Evolutionary conservation across 1,139 yeast genomes (phyloP), one percentile per base, ranked within the genome.

Genomic region (Candida sp.): DNA sequence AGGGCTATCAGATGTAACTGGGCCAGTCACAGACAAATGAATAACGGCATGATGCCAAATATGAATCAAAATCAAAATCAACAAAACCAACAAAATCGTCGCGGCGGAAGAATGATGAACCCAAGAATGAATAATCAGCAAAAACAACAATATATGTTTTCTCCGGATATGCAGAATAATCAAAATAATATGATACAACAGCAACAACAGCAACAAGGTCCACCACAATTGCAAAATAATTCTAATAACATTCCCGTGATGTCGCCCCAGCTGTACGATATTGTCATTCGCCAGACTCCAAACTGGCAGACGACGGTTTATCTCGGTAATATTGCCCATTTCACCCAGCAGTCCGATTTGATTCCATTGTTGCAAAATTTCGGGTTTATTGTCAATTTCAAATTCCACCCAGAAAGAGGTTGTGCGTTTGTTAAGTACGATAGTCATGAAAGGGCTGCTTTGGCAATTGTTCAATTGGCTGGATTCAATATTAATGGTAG

Each of bases 221-320:
- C 32, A 43, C 30, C 25, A 25, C 22, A 43, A 39, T 29, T 41
- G 47, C 50, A 42, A 45, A 45, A 30, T 43, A 36, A 38, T 33
- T 6, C 6, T 25, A 37, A 32, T 30, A 48, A 53, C 30, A 55
- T 63, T 9, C 66, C 69, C 5, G 62, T 65, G 49, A 60, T 68
- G 64, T 62, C 75, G 2, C 83, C 84, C 5, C 83, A 78, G 53
- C 75, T 79, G 35, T 87, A 81, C 57, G 95, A 87, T 42, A 70
- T 79, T 44, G 85, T 87, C 39, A 68, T 86, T 49, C 77, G 87
- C 64, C 90, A 86, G 63, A 74, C 93, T 4, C 95, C 95, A 35
- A 75, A 77, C 42, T 84, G 89, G 89, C 87, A 87, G 62, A 82
- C 93, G n/a, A 88, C 96, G 3, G 95, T 89, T 19, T 89, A 89